Evolutionary conservation across 495 filamentous ascomycete species (phyloP).

Genomic region (Tuber indicum): DNA sequence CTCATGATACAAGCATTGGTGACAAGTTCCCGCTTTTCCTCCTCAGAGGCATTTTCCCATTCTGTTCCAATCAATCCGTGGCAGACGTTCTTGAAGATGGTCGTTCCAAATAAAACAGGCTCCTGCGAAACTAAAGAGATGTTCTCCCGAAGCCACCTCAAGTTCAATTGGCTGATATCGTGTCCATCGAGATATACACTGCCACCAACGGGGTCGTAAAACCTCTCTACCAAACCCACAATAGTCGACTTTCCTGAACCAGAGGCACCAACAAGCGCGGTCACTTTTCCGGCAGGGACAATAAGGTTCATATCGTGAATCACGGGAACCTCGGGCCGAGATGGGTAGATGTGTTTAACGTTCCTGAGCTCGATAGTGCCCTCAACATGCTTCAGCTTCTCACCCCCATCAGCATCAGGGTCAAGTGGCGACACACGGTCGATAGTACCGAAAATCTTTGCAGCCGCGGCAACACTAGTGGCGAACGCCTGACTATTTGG

Average conservation of each 20-base stretch:
- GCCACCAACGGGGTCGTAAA: constrained; percentile 82
- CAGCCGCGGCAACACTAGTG: constrained; percentile 70
- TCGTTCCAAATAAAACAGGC: constrained; percentile 74
- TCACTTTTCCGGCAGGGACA: constrained; percentile 88
- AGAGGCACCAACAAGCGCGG: constrained; percentile 90
- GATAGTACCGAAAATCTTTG: constrained; percentile 88
- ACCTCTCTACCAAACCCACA: constrained; percentile 87
- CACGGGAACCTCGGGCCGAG: constrained; percentile 77
- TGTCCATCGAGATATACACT: constrained; percentile 75
- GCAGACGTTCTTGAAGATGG: constrained; percentile 78
- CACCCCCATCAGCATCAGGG: constrained; percentile 63
- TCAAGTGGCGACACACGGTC: constrained; percentile 84
- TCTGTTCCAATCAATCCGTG: constrained; percentile 83
- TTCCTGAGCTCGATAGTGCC: constrained; percentile 76
- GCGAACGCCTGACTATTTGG: constrained; percentile 81
- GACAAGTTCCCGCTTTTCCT: constrained; percentile 62
- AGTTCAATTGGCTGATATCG: constrained; percentile 72
- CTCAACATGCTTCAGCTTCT: constrained; percentile 61
- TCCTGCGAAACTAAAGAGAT: constrained; percentile 87
- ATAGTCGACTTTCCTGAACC: constrained; percentile 94
- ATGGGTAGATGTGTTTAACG: constrained; percentile 90
- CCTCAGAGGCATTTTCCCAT: constrained; percentile 58
- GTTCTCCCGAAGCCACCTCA: constrained; percentile 85
- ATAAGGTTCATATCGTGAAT: constrained; percentile 72
- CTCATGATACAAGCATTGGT: constrained; percentile 79